phyloP scores from a whole-genome alignment of 805 yeast species.

The Clavispora carvajalis region DNA sequence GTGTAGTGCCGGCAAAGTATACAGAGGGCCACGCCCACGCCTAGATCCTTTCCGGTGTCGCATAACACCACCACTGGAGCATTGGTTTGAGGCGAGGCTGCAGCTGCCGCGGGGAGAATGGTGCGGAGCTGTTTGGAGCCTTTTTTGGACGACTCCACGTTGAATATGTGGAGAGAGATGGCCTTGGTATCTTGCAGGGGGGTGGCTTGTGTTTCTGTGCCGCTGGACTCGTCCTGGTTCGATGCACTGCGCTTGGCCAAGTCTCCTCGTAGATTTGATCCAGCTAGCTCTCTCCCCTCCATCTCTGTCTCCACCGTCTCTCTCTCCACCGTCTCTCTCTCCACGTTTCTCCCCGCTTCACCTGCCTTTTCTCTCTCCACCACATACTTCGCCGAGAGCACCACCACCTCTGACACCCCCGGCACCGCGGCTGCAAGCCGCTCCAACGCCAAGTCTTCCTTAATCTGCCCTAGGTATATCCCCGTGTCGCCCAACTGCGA shows the following conservation, averaged over 20 bases:
- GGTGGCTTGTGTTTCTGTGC: no score
- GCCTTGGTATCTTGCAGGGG: no score
- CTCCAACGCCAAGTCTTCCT: slow-evolving; percentile 8
- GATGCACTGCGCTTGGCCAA: no score
- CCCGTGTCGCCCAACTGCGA: slow-evolving; percentile 20
- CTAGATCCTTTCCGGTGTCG: slow-evolving; percentile 60
- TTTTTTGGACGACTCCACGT: slow-evolving; percentile 44
- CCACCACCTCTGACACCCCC: slow-evolving; percentile 13
- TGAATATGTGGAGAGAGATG: slow-evolving; percentile 12
- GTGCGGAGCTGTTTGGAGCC: slow-evolving; percentile 60
- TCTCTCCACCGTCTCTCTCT: no score
- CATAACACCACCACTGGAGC: slow-evolving; percentile 45
- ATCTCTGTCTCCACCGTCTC: no score
- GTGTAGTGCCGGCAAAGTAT: slow-evolving; percentile 45
- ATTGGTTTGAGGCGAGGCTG: background rate
- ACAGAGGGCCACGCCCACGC: slow-evolving; percentile 55
- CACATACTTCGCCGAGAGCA: slow-evolving; percentile 18
- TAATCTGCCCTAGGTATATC: slow-evolving; percentile 23
- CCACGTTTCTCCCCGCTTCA: no score
- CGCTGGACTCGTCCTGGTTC: no score
- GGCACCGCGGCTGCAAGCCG: slow-evolving; percentile 1
- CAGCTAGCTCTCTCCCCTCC: no score
- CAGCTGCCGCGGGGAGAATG: slow-evolving; percentile 29
- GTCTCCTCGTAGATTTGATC: no score
- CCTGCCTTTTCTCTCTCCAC: background rate